Conservation (phyloP, 2,329 filamentous ascomycete genomes). For the Sclerotinia subarctica region DNA sequence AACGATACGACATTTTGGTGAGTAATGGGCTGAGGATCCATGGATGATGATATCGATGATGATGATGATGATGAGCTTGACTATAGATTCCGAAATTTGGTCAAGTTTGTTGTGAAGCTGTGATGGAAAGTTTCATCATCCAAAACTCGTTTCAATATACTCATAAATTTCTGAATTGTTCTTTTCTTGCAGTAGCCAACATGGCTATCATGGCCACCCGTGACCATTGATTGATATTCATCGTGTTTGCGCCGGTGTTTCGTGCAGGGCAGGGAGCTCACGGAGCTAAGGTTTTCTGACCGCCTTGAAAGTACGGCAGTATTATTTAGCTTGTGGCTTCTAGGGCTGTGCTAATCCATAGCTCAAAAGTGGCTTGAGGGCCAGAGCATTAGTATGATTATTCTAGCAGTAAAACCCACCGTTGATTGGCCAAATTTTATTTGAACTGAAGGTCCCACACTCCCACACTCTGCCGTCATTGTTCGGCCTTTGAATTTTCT, state of each 20-base stretch:
- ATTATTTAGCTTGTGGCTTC: neutral
- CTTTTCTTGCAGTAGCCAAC: neutral
- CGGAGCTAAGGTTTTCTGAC: neutral
- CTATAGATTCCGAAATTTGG: no score
- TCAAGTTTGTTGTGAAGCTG: neutral
- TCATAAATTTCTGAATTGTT: neutral
- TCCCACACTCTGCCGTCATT: slow-evolving; percentile 8
- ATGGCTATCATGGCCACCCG: no score
- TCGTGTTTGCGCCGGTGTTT: no score
- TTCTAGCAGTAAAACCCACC: no score
- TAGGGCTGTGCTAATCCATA: neutral
- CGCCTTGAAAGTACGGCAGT: neutral
- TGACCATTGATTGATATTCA: neutral
- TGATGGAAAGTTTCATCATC: neutral
- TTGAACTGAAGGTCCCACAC: neutral
- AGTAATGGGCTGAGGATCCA: neutral
- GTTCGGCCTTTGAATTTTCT: slow-evolving; percentile 2
- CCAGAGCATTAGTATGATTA: neutral
- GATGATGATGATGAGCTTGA: neutral
- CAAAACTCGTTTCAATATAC: neutral
- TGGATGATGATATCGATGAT: neutral
- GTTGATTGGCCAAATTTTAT: neutral
- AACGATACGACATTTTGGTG: neutral
- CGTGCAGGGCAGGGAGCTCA: no score
- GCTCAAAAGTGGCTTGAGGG: no score